Percentiles rank a stretch among this genome's conserved stretches.
Evolutionary conservation across 1,284 basidiomycete species (phyloP).

Genomic region (Trichosporon ovoides): DNA sequence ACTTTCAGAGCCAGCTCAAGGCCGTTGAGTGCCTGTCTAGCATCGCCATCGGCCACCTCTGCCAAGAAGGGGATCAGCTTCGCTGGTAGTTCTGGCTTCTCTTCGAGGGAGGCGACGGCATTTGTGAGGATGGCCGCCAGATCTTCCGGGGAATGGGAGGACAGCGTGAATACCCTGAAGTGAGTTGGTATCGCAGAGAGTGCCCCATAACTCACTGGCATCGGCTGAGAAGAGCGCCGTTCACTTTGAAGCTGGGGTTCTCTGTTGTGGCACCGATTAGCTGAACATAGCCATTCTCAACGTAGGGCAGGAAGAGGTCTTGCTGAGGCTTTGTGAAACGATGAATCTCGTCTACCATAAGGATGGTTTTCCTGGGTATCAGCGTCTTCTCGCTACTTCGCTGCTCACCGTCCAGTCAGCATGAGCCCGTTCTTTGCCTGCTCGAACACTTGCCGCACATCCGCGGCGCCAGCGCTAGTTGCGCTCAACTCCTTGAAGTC

Average conservation of each 20-base stretch:
- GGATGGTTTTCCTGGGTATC: slow-evolving; percentile 34
- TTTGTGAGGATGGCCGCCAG: slow-evolving; percentile 43
- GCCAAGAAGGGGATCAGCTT: slow-evolving; percentile 54
- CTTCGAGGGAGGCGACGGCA: slow-evolving; percentile 25
- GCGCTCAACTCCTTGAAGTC: slow-evolving; percentile 72
- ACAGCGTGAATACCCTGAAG: slow-evolving; percentile 42
- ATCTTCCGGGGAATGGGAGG: slow-evolving; percentile 35
- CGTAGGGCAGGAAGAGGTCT: slow-evolving; percentile 73
- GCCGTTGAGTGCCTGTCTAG: slow-evolving; percentile 49
- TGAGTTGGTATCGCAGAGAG: not conserved
- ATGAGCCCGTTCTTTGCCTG: slow-evolving; percentile 68
- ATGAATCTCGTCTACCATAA: slow-evolving; percentile 71
- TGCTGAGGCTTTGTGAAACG: slow-evolving; percentile 75
- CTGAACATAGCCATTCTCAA: slow-evolving; percentile 73
- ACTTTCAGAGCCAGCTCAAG: slow-evolving; percentile 50
- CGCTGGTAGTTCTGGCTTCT: slow-evolving; percentile 44
- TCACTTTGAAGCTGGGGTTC: slow-evolving; percentile 83
- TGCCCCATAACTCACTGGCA: slow-evolving; percentile 58
- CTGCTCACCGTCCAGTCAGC: slow-evolving; percentile 61
- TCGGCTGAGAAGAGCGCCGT: slow-evolving; percentile 68
- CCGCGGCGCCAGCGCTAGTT: slow-evolving; percentile 66
- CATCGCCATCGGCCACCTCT: slow-evolving; percentile 52
- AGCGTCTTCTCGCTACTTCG: not conserved
- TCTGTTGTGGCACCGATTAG: slow-evolving; percentile 86
- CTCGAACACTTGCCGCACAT: slow-evolving; percentile 74